A percentile compares a stretch with the other conserved stretches of the same genome.
phyloP scores from a whole-genome alignment of 2,329 filamentous ascomycete genomes.

The Grosmannia clavigera region DNA sequence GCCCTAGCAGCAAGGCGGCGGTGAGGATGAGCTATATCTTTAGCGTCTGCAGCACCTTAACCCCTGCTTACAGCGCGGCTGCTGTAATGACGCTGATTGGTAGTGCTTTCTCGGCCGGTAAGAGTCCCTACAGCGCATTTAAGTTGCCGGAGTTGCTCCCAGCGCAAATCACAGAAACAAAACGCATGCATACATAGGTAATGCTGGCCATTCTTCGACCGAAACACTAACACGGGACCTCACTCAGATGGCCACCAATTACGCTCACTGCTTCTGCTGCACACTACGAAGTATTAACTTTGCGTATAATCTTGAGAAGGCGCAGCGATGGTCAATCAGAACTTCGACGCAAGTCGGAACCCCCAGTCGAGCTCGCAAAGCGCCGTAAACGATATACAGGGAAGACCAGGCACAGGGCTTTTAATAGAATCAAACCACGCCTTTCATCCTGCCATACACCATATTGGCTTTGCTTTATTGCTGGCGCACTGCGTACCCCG shows the following conservation, averaged over 20 bases:
- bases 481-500: constrained; percentile 66
- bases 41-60: neutral
- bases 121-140: neutral
- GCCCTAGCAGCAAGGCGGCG: neutral
- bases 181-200: neutral
- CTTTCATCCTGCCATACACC: neutral
- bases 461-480: constrained; percentile 26
- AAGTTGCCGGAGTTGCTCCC: neutral
- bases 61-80: neutral
- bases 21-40: neutral
- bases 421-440: neutral
- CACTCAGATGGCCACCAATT: neutral
- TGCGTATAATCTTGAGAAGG: neutral
- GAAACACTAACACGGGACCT: constrained; percentile 5
- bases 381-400: neutral
- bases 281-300: neutral
- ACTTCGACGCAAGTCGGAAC: neutral
- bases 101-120: neutral
- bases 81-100: neutral
- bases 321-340: neutral
- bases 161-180: neutral
- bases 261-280: neutral
- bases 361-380: neutral
- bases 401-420: neutral
- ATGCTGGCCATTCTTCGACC: constrained; percentile 1